phyloP scores from a whole-genome alignment of 1,139 yeast species.

The Geotrichum aggregatum region DNA sequence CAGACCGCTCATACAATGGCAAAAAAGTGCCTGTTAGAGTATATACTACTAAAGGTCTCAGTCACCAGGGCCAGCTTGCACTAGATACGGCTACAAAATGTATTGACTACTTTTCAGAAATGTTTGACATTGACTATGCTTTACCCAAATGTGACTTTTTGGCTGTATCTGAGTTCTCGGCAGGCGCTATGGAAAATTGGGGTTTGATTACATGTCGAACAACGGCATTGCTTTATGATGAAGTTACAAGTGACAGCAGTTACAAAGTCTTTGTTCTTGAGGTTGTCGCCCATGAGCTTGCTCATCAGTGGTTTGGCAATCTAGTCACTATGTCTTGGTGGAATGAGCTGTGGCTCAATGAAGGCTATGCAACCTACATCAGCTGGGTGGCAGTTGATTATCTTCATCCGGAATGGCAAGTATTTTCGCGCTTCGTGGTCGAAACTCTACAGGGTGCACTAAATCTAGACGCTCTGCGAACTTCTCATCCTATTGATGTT shows the following conservation, averaged over 20 bases:
- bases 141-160: constrained; percentile 74
- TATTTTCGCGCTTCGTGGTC: constrained; percentile 68
- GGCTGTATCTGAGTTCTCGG: constrained; percentile 77
- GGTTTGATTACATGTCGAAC: constrained; percentile 81
- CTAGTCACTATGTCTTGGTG: constrained; percentile 93
- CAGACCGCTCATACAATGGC: constrained; percentile 42
- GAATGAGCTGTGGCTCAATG: constrained; percentile 90
- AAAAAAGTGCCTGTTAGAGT: constrained; percentile 64
- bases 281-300: constrained; percentile 85
- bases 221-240: constrained; percentile 67
- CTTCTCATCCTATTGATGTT: constrained; percentile 83
- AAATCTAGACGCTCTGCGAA: constrained; percentile 66
- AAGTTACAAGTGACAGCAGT: constrained; percentile 58
- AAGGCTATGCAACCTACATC: constrained; percentile 91
- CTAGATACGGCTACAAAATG: constrained; percentile 63
- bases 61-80: constrained; percentile 60
- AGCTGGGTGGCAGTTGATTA: constrained; percentile 75
- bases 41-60: constrained; percentile 67
- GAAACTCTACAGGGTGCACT: constrained; percentile 69
- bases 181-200: constrained; percentile 94
- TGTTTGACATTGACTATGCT: constrained; percentile 64
- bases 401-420: constrained; percentile 82
- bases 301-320: constrained; percentile 93
- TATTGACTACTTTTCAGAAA: constrained; percentile 59
- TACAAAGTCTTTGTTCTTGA: constrained; percentile 78